These are phyloP conservation scores for Solanum gracilifrons DNA, from an alignment of 257 asterid species.

Conservation along the genomic window DNA sequence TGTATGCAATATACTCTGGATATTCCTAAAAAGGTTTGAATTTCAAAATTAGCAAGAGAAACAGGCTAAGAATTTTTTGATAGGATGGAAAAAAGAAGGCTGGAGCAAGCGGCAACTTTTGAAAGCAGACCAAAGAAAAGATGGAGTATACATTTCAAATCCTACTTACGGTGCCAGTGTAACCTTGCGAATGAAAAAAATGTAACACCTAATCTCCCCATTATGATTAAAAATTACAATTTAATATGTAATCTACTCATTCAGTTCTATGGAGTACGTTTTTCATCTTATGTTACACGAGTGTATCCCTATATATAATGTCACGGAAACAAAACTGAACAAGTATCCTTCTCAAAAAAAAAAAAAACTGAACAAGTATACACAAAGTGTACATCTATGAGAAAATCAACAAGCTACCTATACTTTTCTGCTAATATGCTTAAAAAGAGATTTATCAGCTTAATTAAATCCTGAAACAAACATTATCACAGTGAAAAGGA, in stretches of 20 bases:
- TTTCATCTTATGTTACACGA: neutral
- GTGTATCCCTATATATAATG: neutral
- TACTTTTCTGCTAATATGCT: neutral
- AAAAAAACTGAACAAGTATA: neutral
- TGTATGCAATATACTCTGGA: conserved; percentile 74
- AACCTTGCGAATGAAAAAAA: neutral
- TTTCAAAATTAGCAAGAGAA: neutral
- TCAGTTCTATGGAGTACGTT: neutral
- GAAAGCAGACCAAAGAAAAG: neutral
- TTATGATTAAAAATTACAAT: neutral
- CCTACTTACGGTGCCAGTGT: neutral
- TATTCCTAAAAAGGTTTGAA: conserved; percentile 54
- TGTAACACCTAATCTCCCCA: neutral
- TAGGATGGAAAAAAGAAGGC: neutral
- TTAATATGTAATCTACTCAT: neutral
- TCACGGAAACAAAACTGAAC: neutral
- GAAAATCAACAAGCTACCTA: neutral
- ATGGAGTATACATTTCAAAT: neutral
- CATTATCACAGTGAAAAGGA: neutral
- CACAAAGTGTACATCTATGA: neutral
- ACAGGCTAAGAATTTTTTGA: neutral
- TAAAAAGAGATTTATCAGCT: neutral
- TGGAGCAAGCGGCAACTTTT: neutral
- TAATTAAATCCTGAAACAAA: neutral
- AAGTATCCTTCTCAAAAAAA: neutral